Percentiles rank a stretch among this genome's conserved stretches.
Evolutionary conservation across 2,329 filamentous ascomycete species (phyloP).

Genomic region (Mollisiaceae sp.): DNA sequence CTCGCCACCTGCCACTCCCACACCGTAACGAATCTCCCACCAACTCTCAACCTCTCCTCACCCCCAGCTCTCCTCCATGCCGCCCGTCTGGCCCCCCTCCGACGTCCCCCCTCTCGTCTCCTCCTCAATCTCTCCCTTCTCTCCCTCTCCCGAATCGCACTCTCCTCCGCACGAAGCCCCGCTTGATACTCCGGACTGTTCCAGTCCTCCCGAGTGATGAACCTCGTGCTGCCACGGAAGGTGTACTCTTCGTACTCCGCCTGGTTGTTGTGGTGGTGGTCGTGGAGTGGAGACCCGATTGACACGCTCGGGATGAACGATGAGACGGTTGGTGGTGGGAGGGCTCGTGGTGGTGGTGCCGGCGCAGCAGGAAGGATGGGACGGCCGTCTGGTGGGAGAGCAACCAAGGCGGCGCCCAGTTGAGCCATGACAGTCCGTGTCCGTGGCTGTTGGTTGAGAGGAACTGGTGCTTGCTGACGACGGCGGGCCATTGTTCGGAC

Average conservation of each 20-base stretch:
- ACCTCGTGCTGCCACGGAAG: background rate
- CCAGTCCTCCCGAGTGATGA: background rate
- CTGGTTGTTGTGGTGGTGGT: background rate
- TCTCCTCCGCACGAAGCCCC: background rate
- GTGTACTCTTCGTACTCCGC: background rate
- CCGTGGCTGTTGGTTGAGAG: background rate
- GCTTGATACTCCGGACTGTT: background rate
- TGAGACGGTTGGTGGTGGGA: background rate
- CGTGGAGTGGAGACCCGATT: background rate
- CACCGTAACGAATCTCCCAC: background rate
- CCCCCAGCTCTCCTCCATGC: background rate
- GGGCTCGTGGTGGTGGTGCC: background rate
- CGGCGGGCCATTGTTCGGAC: background rate
- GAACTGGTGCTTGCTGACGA: background rate
- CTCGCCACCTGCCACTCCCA: background rate
- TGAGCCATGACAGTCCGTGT: background rate
- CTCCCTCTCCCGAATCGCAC: background rate
- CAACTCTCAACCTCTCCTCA: background rate
- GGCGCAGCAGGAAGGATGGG: background rate
- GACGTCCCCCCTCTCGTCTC: background rate
- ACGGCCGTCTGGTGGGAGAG: background rate
- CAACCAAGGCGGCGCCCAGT: background rate
- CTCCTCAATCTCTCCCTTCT: constrained; percentile 2
- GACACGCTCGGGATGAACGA: background rate
- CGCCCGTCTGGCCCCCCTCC: constrained; percentile 1